phyloP scores from a whole-genome alignment of 1,139 yeast genomes.

The Pichia kudriavzevii region DNA sequence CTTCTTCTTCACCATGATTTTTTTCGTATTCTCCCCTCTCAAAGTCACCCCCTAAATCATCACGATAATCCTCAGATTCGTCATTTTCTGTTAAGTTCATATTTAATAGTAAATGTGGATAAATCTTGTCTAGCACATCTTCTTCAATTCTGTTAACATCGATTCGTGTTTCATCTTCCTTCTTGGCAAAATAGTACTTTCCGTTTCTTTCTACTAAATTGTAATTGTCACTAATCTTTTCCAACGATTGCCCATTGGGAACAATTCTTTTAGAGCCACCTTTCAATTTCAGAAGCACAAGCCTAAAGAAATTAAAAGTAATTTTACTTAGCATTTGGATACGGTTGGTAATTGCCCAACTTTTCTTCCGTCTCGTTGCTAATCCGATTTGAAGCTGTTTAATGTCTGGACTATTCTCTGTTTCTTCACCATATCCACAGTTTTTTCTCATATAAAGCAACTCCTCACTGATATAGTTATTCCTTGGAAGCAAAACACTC shows the following conservation, averaged over 20 bases:
- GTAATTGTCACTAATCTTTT: too few species aligned
- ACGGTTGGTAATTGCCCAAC: conserved; percentile 16
- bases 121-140: conserved; percentile 23
- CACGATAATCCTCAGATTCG: conserved; percentile 22
- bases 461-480: conserved; percentile 53
- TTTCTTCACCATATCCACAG: conserved; percentile 22
- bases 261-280: too few species aligned
- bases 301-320: conserved; percentile 23
- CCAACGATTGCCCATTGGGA: too few species aligned
- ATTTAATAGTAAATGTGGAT: conserved; percentile 23
- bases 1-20: conserved; percentile 1
- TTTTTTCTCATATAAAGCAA: conserved; percentile 4
- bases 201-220: too few species aligned
- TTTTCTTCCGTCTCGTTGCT: conserved; percentile 17
- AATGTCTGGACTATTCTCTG: conserved; percentile 21
- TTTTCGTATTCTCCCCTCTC: neutral
- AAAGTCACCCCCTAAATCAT: neutral
- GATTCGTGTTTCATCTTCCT: too few species aligned
- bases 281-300: conserved; percentile 29
- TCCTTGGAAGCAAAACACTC: conserved; percentile 38
- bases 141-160: conserved; percentile 26
- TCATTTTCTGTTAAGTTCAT: conserved; percentile 38
- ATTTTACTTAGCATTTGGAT: conserved; percentile 12
- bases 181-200: too few species aligned
- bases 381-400: conserved; percentile 15